Evolutionary conservation across 2,329 filamentous ascomycete species (phyloP).

Genomic region (Zalaria obscura): DNA sequence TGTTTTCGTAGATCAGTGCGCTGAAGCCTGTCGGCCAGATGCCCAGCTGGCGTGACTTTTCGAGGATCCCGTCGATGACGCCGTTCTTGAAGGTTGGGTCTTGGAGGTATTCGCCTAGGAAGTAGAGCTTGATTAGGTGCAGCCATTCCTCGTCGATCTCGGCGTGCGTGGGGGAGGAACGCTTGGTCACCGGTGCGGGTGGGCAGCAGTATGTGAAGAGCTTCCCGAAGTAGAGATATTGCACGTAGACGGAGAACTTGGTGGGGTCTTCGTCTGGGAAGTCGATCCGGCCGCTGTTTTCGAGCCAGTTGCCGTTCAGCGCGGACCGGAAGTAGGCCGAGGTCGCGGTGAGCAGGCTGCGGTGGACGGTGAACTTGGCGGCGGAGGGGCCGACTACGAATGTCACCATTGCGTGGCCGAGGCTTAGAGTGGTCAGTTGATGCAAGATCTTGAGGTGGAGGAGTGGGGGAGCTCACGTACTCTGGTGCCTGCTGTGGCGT

Average conservation of each 20-base stretch:
- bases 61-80: slow-evolving; percentile 4
- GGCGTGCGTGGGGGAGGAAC: background rate
- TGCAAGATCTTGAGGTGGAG: background rate
- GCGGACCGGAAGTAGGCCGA: slow-evolving; percentile 1
- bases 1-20: background rate
- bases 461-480: background rate
- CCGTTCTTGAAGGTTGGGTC: slow-evolving; percentile 4
- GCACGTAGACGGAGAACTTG: background rate
- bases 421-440: background rate
- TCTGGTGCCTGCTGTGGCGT: background rate
- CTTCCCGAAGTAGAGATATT: slow-evolving; percentile 1
- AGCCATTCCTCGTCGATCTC: background rate
- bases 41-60: background rate
- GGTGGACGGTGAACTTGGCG: background rate
- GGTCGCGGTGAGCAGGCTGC: background rate
- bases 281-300: background rate
- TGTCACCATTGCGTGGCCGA: background rate
- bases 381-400: slow-evolving; percentile 8
- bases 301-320: background rate
- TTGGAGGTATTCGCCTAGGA: slow-evolving; percentile 5
- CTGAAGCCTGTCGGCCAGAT: background rate
- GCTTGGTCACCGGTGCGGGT: no score
- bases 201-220: background rate
- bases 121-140: slow-evolving; percentile 4
- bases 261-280: background rate